A percentile compares a stretch with the other conserved stretches of the same genome.
phyloP scores from a whole-genome alignment of 805 yeast genomes.

The Candida loeiensis region DNA sequence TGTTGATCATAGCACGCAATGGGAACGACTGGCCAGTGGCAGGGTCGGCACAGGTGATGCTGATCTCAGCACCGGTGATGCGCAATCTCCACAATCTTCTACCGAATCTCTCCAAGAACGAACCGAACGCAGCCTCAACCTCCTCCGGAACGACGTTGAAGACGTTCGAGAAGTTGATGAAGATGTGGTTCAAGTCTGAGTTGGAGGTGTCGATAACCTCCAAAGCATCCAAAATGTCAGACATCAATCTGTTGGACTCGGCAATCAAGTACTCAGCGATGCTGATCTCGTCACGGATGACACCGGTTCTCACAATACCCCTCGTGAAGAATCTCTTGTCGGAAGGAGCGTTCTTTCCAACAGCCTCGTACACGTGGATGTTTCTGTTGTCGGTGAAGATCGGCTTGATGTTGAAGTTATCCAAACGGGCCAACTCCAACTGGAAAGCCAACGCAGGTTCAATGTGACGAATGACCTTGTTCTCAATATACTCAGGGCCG shows the following conservation, averaged over 20 bases:
- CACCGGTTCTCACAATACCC: conserved; percentile 95
- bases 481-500: conserved; percentile 82
- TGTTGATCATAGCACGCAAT: conserved; percentile 92
- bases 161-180: conserved; percentile 93
- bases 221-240: conserved; percentile 90
- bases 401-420: conserved; percentile 92
- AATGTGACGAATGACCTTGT: conserved; percentile 91
- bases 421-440: conserved; percentile 88
- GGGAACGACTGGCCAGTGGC: conserved; percentile 88
- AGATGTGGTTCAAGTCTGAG: conserved; percentile 94
- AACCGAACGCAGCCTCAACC: conserved; percentile 96
- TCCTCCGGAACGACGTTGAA: conserved; percentile 93
- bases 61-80: conserved; percentile 94
- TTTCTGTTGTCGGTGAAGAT: conserved; percentile 95
- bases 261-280: conserved; percentile 93
- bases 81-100: conserved; percentile 95
- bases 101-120: conserved; percentile 96
- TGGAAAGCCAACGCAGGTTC: conserved; percentile 99
- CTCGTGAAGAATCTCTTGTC: conserved; percentile 96
- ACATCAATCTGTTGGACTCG: conserved; percentile 94
- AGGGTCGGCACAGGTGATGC: conserved; percentile 92
- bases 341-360: conserved; percentile 87
- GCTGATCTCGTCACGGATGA: conserved; percentile 87
- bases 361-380: conserved; percentile 95
- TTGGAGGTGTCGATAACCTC: conserved; percentile 92